These are phyloP conservation scores for Physocladia obscura DNA, from an alignment of 192 early-diverging fungal species.

Conservation along the genomic window DNA sequence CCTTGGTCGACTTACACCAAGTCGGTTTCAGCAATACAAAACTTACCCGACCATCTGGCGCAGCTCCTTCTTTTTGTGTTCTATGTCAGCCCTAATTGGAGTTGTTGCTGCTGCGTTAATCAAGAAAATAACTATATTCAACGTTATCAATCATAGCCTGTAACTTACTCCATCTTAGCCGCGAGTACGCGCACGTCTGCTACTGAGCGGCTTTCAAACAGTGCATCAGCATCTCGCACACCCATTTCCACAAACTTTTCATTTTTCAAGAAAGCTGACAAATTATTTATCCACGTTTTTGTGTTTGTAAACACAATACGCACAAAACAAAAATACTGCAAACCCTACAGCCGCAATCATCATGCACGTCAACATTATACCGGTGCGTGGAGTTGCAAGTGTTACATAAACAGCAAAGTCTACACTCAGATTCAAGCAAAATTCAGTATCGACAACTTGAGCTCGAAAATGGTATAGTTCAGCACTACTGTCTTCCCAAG, in stretches of 20 bases:
- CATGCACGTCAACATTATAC: slow-evolving; percentile 22
- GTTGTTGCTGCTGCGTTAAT: background rate
- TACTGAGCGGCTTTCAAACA: slow-evolving; percentile 47
- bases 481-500: slow-evolving; percentile 5
- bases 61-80: slow-evolving; percentile 78
- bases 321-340: slow-evolving; percentile 9
- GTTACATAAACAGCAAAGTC: slow-evolving; percentile 29
- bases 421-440: background rate
- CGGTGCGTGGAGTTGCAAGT: slow-evolving; percentile 22
- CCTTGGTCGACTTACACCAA: no score
- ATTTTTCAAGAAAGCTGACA: background rate
- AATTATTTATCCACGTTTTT: background rate
- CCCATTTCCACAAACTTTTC: background rate
- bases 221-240: slow-evolving; percentile 41
- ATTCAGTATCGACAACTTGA: slow-evolving; percentile 22
- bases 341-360: slow-evolving; percentile 19
- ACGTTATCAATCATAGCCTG: background rate
- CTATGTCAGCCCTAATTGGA: slow-evolving; percentile 64
- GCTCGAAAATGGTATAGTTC: slow-evolving; percentile 31
- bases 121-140: background rate
- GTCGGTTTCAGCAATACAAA: background rate
- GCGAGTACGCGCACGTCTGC: slow-evolving; percentile 41
- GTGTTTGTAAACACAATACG: slow-evolving; percentile 6
- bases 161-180: slow-evolving; percentile 36
- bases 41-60: slow-evolving; percentile 82